Conservation (phyloP, 148 eudicot species). For the Nepenthes mirabilis region DNA sequence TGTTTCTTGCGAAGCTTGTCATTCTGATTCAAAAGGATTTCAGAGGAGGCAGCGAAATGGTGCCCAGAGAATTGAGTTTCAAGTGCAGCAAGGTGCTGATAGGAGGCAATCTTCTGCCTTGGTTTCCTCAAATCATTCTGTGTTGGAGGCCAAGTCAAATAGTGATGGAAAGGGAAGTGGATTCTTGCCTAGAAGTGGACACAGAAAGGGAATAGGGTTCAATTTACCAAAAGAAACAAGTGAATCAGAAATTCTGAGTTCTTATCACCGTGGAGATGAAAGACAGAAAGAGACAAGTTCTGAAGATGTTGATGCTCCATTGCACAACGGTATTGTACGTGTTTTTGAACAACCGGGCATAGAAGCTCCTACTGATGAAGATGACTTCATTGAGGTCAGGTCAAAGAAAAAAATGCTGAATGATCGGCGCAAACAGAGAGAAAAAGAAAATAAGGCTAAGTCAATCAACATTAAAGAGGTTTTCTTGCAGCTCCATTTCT, state of each 20-base stretch:
- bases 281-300: slow-evolving; percentile 49
- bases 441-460: slow-evolving; percentile 84
- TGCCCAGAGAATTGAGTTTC: slow-evolving; percentile 68
- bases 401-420: slow-evolving; percentile 97
- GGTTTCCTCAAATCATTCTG: slow-evolving; percentile 17
- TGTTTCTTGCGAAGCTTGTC: slow-evolving; percentile 25
- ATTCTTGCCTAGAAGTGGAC: slow-evolving; percentile 26
- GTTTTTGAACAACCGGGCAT: slow-evolving; percentile 84
- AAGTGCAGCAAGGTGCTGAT: slow-evolving; percentile 54
- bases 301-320: slow-evolving; percentile 81
- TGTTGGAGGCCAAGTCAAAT: slow-evolving; percentile 30
- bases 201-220: slow-evolving; percentile 23
- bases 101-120: slow-evolving; percentile 29
- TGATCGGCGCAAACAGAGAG: slow-evolving; percentile 94
- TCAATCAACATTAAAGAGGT: slow-evolving; percentile 57
- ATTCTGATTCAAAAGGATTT: slow-evolving; percentile 37
- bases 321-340: slow-evolving; percentile 84
- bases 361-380: slow-evolving; percentile 88
- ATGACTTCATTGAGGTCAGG: slow-evolving; percentile 95
- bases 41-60: slow-evolving; percentile 62
- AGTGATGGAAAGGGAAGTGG: slow-evolving; percentile 22
- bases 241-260: slow-evolving; percentile 16
- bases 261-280: slow-evolving; percentile 36
- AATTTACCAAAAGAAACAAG: slow-evolving; percentile 29
- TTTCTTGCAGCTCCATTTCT: neutral